Percentiles rank a stretch among this genome's conserved stretches.
Evolutionary conservation across 805 yeast species (phyloP).

Genomic region (Pichia kluyveri): DNA sequence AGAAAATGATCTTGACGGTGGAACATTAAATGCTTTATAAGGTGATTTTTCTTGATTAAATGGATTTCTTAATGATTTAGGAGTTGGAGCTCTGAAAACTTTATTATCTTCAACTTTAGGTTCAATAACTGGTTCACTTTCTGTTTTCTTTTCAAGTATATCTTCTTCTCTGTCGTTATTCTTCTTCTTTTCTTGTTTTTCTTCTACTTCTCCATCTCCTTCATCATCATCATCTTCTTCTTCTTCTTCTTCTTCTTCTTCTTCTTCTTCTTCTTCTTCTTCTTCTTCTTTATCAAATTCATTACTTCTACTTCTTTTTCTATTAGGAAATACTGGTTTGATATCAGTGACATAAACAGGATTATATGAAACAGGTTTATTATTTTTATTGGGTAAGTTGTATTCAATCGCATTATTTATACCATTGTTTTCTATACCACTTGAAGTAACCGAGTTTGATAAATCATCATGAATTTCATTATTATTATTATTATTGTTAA

Average conservation of each 20-base stretch:
- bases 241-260: not conserved
- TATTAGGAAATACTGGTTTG: not conserved
- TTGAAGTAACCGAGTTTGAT: not conserved
- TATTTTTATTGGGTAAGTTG: not conserved
- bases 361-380: not conserved
- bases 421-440: not conserved
- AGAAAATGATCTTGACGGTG: conserved; percentile 2
- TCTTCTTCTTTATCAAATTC: not conserved
- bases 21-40: not conserved
- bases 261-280: not conserved
- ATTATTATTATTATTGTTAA: no score
- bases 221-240: not conserved
- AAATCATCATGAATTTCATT: not conserved
- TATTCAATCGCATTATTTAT: not conserved
- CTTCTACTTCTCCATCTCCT: not conserved
- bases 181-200: not conserved
- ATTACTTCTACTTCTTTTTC: not conserved
- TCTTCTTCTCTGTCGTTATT: not conserved
- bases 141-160: not conserved
- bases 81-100: not conserved
- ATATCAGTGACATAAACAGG: not conserved
- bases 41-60: conserved; percentile 6
- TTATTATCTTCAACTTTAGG: not conserved
- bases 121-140: not conserved
- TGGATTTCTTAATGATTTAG: not conserved